phyloP scores from a whole-genome alignment of 257 asterid species.

The Gynochthodes officinalis region DNA sequence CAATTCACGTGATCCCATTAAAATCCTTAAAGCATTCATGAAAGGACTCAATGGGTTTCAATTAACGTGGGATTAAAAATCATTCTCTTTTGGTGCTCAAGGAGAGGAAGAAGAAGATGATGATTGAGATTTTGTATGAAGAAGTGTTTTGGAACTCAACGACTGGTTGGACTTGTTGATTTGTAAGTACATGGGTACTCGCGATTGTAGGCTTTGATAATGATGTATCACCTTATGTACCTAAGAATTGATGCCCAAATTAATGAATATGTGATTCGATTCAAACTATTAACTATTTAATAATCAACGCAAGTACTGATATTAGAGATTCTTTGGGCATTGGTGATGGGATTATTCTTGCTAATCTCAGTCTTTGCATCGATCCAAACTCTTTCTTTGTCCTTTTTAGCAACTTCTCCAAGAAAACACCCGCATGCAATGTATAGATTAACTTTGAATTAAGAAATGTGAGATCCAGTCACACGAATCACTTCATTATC shows the following conservation, averaged over 20 bases:
- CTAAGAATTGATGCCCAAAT: slow-evolving; percentile 26
- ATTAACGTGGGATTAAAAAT: not conserved
- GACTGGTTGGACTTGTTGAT: slow-evolving; percentile 30
- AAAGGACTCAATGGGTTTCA: not conserved
- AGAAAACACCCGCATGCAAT: not conserved
- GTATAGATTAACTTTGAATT: not conserved
- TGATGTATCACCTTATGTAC: slow-evolving; percentile 37
- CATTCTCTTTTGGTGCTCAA: slow-evolving; percentile 19
- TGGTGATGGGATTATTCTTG: too few relatives aligned
- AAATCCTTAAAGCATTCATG: not conserved
- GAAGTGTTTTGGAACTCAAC: slow-evolving; percentile 38
- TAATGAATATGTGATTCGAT: slow-evolving; percentile 36
- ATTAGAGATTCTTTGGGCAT: not conserved
- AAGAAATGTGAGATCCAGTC: not conserved
- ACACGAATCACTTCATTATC: not conserved
- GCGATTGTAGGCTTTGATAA: slow-evolving; percentile 29
- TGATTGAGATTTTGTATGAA: not conserved
- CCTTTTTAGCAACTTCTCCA: not conserved
- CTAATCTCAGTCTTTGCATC: too few relatives aligned
- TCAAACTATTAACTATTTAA: slow-evolving; percentile 7
- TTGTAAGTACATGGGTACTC: not conserved
- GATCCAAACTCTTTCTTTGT: too few relatives aligned
- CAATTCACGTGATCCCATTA: not conserved
- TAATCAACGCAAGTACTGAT: slow-evolving; percentile 3
- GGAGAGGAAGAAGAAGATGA: not conserved